Base-by-base conservation (phyloP, 2,329 filamentous ascomycete species). In the Penicillium sp. region DNA sequence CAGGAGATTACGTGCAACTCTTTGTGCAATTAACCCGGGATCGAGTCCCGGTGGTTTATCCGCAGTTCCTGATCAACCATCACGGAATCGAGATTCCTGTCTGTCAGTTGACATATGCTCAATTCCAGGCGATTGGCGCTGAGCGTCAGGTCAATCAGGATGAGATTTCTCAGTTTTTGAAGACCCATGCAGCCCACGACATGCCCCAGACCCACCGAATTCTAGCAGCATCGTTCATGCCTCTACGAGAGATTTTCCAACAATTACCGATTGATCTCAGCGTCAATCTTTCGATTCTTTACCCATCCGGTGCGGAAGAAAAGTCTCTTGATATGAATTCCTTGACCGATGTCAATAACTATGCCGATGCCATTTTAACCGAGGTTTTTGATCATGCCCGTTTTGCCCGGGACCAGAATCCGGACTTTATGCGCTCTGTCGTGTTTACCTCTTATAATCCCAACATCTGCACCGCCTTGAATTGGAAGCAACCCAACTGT, bases 401-500 rank as follows among this genome's bases (percentile, higher is more conserved):
- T 30, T 52, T 76, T 54, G 47, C 86, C 63, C 73, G 81, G 41
- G 74, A 80, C 42, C 68, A 70, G 45, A 80, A 78, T 1, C 80
- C 85, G 6, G 80, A 86, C 37, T 78, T 81, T 11, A 81, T 92
- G 51, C 76, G 89, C 27, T 94, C 86, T 9, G 82, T 98, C 35
- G 86, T 95, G 8, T 95, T 98, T 62, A 93, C 86, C 54, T 94
- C 87, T 14, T 95, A 90, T 65, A 95, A 94, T 59, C 74, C 85
- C 9, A 84, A 82, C 47, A 77, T 96, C 13, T 98, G 92, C 66
- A 93, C 86, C 11, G 89, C 90, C 4, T 69, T 98, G 54, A 98
- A 98, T 66, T 98, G 92, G 92, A 98, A 98, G 65, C 92, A 98
- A 64, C 92, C 92, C 2, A 98, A 96, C 60, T 98, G 79, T 82